These are phyloP conservation scores for Cyberlindnera xylosilytica DNA, from an alignment of 805 yeast genomes.

Conservation along the genomic window DNA sequence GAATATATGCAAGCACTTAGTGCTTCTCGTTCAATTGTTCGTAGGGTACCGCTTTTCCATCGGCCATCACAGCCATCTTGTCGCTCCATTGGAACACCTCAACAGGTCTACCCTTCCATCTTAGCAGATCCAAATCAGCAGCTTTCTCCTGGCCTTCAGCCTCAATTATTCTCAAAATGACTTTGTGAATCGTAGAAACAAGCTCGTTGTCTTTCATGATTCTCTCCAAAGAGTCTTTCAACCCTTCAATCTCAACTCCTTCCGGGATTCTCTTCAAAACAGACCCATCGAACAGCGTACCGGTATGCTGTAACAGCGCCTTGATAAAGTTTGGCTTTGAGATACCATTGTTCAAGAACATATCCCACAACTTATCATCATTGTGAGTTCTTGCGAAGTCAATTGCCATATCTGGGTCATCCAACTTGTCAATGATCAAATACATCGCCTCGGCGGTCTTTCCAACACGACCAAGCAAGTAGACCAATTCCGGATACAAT, in stretches of 20 bases:
- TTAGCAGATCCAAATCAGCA: conserved; percentile 27
- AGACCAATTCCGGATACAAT: conserved; percentile 71
- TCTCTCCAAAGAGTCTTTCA: conserved; percentile 55
- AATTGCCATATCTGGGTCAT: conserved; percentile 80
- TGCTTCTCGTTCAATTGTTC: conserved; percentile 2
- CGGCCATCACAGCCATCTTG: conserved; percentile 5
- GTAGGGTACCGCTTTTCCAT: conserved; percentile 5
- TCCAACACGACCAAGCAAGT: conserved; percentile 78
- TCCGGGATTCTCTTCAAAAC: conserved; percentile 64
- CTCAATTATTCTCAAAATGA: conserved; percentile 52
- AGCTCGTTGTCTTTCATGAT: conserved; percentile 65
- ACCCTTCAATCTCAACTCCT: conserved; percentile 59
- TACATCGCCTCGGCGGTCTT: conserved; percentile 71
- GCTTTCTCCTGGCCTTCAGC: conserved; percentile 45
- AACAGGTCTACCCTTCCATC: conserved; percentile 30
- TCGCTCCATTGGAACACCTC: conserved; percentile 12
- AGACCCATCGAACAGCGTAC: conserved; percentile 62
- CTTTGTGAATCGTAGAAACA: conserved; percentile 47
- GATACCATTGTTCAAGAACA: conserved; percentile 66
- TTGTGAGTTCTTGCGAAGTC: conserved; percentile 54
- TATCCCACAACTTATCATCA: conserved; percentile 69
- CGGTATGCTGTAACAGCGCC: conserved; percentile 67
- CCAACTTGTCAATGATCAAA: conserved; percentile 70
- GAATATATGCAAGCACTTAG: not conserved
- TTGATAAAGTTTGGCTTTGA: conserved; percentile 73